Percentiles rank a stretch among this genome's conserved stretches.
Conservation (phyloP, 2,329 filamentous ascomycete genomes). For the Penicillium oxalicum region DNA sequence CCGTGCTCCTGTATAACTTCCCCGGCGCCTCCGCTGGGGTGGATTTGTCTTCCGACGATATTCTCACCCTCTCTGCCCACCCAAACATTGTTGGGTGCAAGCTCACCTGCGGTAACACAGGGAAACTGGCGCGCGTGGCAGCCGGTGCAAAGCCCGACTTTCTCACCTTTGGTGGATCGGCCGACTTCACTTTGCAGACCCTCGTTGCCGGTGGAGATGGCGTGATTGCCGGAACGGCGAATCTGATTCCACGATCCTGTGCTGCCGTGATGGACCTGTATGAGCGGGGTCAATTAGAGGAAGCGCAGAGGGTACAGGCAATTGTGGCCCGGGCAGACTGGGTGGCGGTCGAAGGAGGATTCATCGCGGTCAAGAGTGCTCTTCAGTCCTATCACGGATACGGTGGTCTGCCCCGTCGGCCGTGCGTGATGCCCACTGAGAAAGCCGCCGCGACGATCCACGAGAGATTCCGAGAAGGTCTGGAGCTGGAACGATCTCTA, state of each 20-base stretch:
- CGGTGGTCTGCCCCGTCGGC: slow-evolving; percentile 67
- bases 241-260: slow-evolving; percentile 77
- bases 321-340: slow-evolving; percentile 74
- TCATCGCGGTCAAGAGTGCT: slow-evolving; percentile 79
- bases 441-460: slow-evolving; percentile 29
- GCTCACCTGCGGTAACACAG: slow-evolving; percentile 68
- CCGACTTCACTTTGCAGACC: slow-evolving; percentile 80
- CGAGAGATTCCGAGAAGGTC: slow-evolving; percentile 33
- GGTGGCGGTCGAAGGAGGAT: slow-evolving; percentile 74
- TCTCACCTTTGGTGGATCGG: slow-evolving; percentile 82
- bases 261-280: slow-evolving; percentile 74
- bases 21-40: slow-evolving; percentile 61
- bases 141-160: slow-evolving; percentile 50
- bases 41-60: slow-evolving; percentile 62
- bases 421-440: slow-evolving; percentile 48
- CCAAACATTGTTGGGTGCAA: slow-evolving; percentile 65
- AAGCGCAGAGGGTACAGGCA: slow-evolving; percentile 70
- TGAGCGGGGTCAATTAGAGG: slow-evolving; percentile 63
- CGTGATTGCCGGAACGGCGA: slow-evolving; percentile 80
- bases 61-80: slow-evolving; percentile 53
- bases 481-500: slow-evolving; percentile 34
- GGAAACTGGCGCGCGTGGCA: slow-evolving; percentile 61
- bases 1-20: slow-evolving; percentile 68
- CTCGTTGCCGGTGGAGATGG: slow-evolving; percentile 71
- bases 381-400: slow-evolving; percentile 78